A percentile compares a stretch with the other conserved stretches of the same genome.
phyloP scores from a whole-genome alignment of 2,329 filamentous ascomycete genomes.

The Dendrostoma leiphaemia region DNA sequence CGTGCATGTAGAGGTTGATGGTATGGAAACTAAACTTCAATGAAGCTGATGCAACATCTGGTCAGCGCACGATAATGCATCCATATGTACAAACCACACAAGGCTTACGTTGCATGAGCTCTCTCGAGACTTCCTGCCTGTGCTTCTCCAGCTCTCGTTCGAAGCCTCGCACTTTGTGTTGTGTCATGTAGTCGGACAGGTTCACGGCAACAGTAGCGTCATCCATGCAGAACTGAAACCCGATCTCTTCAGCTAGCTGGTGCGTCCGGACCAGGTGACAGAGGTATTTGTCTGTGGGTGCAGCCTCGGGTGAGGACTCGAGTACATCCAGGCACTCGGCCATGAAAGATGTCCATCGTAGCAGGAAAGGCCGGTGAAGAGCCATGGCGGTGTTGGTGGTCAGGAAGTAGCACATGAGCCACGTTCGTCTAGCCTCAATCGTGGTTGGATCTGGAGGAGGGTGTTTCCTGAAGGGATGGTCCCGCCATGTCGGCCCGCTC shows the following conservation, averaged over 20 bases:
- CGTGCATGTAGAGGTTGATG: conserved; percentile 71
- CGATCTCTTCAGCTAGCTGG: conserved; percentile 66
- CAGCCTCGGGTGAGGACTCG: conserved; percentile 51
- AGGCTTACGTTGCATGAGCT: conserved; percentile 50
- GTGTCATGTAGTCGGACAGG: conserved; percentile 61
- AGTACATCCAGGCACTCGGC: conserved; percentile 57
- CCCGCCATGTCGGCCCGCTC: conserved; percentile 39
- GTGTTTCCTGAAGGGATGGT: conserved; percentile 40
- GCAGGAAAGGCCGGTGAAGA: conserved; percentile 57
- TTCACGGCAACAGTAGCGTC: conserved; percentile 54
- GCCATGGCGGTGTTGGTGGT: conserved; percentile 60
- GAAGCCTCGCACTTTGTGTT: conserved; percentile 63
- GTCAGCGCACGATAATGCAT: not conserved
- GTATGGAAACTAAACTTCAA: conserved; percentile 64
- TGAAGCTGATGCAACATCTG: conserved; percentile 43
- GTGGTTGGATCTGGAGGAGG: conserved; percentile 50
- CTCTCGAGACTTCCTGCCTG: conserved; percentile 48
- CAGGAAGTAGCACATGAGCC: conserved; percentile 59
- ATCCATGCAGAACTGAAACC: conserved; percentile 64
- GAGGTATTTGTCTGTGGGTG: conserved; percentile 55
- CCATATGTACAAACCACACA: conserved; percentile 28
- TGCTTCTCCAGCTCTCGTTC: conserved; percentile 64
- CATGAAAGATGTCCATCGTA: conserved; percentile 61
- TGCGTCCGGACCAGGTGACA: conserved; percentile 60
- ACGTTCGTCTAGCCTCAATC: conserved; percentile 55